These are phyloP conservation scores for Fusarium gaditjirri DNA, from an alignment of 2,329 filamentous ascomycete species.

Conservation along the genomic window DNA sequence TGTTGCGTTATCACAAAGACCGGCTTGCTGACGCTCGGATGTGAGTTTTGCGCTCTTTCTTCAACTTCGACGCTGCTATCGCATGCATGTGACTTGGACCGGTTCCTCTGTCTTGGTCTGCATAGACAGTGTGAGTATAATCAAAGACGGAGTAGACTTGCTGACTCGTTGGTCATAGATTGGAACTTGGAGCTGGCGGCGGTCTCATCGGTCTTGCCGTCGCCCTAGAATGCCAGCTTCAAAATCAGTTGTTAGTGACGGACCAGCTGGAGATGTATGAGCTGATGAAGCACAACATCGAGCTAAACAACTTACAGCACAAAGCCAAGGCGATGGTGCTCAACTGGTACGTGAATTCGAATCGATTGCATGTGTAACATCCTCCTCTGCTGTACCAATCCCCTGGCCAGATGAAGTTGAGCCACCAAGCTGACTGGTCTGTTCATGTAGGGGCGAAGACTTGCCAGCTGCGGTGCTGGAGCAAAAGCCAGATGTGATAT, in stretches of 20 bases:
- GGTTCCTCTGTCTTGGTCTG: not conserved
- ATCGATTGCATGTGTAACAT: constrained; percentile 37
- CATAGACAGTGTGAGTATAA: constrained; percentile 19
- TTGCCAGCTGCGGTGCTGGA: constrained; percentile 63
- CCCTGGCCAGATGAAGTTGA: not conserved
- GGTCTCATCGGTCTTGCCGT: constrained; percentile 81
- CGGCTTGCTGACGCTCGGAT: constrained; percentile 75
- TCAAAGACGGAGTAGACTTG: constrained; percentile 9
- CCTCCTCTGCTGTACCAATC: constrained; percentile 1
- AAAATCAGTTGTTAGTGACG: constrained; percentile 76
- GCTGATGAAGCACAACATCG: constrained; percentile 88
- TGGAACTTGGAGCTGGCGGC: constrained; percentile 92
- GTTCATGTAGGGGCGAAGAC: constrained; percentile 65
- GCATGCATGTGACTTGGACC: constrained; percentile 22
- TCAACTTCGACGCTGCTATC: not conserved
- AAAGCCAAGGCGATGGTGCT: constrained; percentile 75
- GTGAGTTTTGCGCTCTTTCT: constrained; percentile 55
- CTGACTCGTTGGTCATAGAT: constrained; percentile 59
- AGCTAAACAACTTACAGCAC: constrained; percentile 76
- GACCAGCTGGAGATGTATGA: constrained; percentile 88
- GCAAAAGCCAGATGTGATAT: constrained; percentile 78
- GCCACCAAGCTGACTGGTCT: constrained; percentile 36
- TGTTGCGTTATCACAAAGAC: constrained; percentile 78
- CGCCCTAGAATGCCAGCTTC: constrained; percentile 65
- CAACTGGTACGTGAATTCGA: constrained; percentile 73